Evolutionary conservation across 1,284 basidiomycete species (phyloP), one percentile per base, ranked within the genome.

Genomic region (Porodaedalea pini): DNA sequence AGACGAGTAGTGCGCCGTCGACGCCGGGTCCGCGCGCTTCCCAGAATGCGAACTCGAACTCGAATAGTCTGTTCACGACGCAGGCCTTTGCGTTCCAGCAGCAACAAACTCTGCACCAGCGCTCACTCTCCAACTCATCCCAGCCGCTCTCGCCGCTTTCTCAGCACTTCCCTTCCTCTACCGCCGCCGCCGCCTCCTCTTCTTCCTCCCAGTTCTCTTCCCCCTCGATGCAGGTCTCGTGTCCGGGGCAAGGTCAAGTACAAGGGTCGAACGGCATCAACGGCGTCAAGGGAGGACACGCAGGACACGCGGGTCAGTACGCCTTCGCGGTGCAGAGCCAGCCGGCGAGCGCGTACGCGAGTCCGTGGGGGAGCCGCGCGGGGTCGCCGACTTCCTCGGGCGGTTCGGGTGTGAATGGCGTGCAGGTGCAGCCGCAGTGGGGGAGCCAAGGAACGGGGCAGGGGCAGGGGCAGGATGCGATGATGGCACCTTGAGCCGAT

Each of bases 341-440:
- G 23, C 59, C 59, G 17, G 49, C 59, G 49, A 60, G 59, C 44
- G 59, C 59, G 39, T 60, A 60, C 39, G 59, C 59, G 31, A 53
- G 31, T n/a, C 59, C 59, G 49, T 60, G 50, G 49, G 48, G 48
- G 13, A 50, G 43, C n/a, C 49, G 55, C 10, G 37, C 44, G 17
- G 54, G 41, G 11, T 54, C 59, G 47, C 59, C 59, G 32, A 62
- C 58, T 58, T 31, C 64, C 66, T 59, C 67, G 69, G 41, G 59
- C 62, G 51, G 54, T 51, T 19, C 55, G n/a, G n/a, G n/a, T 13
- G n/a, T 34, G 23, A 27, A 45, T 34, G 32, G 10, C 3, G n/a
- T 49, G 40, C 10, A 21, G 17, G 19, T 3, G 13, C 11, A 27
- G 25, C 13, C 43, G 10, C 43, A 11, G n/a, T n/a, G n/a, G n/a